These are phyloP conservation scores for Iberis amara DNA, from an alignment of 441 rosid genomes.

Conservation along the genomic window DNA sequence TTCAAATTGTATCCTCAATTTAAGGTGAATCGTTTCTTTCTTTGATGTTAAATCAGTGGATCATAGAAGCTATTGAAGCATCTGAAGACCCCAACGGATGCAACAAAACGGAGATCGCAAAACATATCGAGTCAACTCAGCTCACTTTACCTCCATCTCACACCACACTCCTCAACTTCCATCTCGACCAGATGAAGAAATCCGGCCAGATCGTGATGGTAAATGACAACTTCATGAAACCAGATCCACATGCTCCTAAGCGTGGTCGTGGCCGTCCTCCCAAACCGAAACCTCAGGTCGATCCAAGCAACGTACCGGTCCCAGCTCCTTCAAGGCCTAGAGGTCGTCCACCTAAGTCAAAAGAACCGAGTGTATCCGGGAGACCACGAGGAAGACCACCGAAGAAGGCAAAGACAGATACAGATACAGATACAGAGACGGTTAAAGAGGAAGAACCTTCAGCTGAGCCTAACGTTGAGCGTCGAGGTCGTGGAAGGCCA, in stretches of 20 bases:
- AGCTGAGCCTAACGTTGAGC: conserved; percentile 29
- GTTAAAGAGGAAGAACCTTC: conserved; percentile 16
- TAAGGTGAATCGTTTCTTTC: neutral
- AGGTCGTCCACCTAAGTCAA: conserved; percentile 66
- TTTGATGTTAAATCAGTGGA: conserved; percentile 36
- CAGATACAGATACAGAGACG: conserved; percentile 7
- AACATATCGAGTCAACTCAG: conserved; percentile 50
- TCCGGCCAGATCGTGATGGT: conserved; percentile 48
- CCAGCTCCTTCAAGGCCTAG: conserved; percentile 49
- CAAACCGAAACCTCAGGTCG: conserved; percentile 36
- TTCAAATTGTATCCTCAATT: neutral
- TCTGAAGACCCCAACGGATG: conserved; percentile 42
- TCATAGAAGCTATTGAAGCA: conserved; percentile 64
- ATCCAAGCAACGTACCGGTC: conserved; percentile 31
- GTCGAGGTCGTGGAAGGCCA: conserved; percentile 78
- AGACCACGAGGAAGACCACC: conserved; percentile 77
- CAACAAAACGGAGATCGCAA: conserved; percentile 48
- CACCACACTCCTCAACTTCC: conserved; percentile 47
- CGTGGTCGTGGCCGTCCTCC: conserved; percentile 89
- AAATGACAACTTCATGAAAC: conserved; percentile 64
- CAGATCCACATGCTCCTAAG: conserved; percentile 56
- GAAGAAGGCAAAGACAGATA: conserved; percentile 40
- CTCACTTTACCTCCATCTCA: conserved; percentile 52
- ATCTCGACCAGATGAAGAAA: conserved; percentile 55
- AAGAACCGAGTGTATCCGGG: conserved; percentile 38